Conservation (phyloP, 1,139 yeast species). For the Candida glucosophila region DNA sequence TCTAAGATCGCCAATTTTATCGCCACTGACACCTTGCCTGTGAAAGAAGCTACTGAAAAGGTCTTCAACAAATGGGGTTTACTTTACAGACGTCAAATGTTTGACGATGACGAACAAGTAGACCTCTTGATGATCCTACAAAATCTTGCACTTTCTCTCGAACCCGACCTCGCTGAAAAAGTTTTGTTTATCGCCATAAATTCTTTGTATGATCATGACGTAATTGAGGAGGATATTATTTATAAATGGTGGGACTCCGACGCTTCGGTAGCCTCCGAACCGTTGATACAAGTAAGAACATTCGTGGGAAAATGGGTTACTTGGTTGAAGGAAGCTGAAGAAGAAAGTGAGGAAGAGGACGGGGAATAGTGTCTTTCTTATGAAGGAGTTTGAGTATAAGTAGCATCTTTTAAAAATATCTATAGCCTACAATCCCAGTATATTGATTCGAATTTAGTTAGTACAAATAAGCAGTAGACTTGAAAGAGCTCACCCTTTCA, state of each 20-base stretch:
- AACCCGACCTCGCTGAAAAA: slow-evolving; percentile 31
- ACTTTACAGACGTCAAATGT: slow-evolving; percentile 74
- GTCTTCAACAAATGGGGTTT: slow-evolving; percentile 75
- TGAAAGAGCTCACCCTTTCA: too few relatives aligned
- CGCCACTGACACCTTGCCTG: slow-evolving; percentile 64
- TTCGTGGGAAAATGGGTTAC: slow-evolving; percentile 68
- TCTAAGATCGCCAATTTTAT: slow-evolving; percentile 63
- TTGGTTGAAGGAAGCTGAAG: slow-evolving; percentile 87
- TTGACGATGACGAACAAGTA: slow-evolving; percentile 67
- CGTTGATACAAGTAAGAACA: slow-evolving; percentile 39
- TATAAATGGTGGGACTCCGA: slow-evolving; percentile 69
- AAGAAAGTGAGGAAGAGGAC: slow-evolving; percentile 24
- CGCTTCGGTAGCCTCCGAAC: slow-evolving; percentile 33
- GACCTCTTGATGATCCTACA: slow-evolving; percentile 63
- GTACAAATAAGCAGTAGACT: too few relatives aligned
- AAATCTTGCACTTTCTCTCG: slow-evolving; percentile 28
- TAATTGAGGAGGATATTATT: slow-evolving; percentile 74
- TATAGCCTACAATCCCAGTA: too few relatives aligned
- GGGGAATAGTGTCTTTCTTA: background rate
- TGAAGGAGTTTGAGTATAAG: too few relatives aligned
- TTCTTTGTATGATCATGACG: slow-evolving; percentile 69
- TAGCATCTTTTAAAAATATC: too few relatives aligned
- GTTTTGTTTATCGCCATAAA: slow-evolving; percentile 58
- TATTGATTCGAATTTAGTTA: too few relatives aligned
- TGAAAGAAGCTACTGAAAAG: slow-evolving; percentile 67